A percentile compares a stretch with the other conserved stretches of the same genome.
These are phyloP conservation scores for Yamagishiella unicocca DNA, from an alignment of 139 green algal genomes.

Conservation along the genomic window DNA sequence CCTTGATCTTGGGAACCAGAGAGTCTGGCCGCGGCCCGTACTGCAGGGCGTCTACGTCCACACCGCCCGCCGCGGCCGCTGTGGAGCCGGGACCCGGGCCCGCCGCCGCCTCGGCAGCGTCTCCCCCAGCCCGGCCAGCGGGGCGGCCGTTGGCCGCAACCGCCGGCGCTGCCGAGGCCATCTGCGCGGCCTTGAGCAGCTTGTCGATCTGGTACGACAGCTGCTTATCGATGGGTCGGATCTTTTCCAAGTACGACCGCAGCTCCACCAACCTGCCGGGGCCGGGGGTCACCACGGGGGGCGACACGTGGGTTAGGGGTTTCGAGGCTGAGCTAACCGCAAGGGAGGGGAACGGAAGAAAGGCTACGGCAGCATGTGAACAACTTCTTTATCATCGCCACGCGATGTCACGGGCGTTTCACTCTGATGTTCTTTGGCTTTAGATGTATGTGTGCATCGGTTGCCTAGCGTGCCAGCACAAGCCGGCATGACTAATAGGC, in stretches of 20 bases:
- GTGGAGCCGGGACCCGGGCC: slow-evolving; percentile 23
- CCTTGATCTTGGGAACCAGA: slow-evolving; percentile 75
- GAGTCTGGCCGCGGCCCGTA: slow-evolving; percentile 82
- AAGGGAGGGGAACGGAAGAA: too few species aligned
- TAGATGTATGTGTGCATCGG: not conserved
- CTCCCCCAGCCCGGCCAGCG: not conserved
- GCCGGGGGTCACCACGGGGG: too few species aligned
- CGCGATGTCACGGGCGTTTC: too few species aligned
- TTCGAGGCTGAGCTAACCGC: too few species aligned
- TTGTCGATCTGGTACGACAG: slow-evolving; percentile 98
- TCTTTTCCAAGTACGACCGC: slow-evolving; percentile 89
- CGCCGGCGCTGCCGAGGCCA: slow-evolving; percentile 54
- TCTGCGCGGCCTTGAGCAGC: slow-evolving; percentile 80
- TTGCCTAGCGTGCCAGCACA: not conserved
- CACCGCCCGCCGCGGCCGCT: not conserved
- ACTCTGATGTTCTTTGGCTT: too few species aligned
- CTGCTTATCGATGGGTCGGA: slow-evolving; percentile 95
- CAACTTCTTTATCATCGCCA: too few species aligned
- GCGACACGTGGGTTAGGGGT: too few species aligned
- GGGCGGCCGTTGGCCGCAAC: slow-evolving; percentile 7
- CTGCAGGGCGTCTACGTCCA: slow-evolving; percentile 51
- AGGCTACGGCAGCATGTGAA: too few species aligned
- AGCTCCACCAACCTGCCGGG: slow-evolving; percentile 60
- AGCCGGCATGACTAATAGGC: not conserved
- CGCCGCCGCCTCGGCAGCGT: slow-evolving; percentile 15